Base-by-base conservation (phyloP, 2,329 filamentous ascomycete species). In the Diplodia mutila region DNA sequence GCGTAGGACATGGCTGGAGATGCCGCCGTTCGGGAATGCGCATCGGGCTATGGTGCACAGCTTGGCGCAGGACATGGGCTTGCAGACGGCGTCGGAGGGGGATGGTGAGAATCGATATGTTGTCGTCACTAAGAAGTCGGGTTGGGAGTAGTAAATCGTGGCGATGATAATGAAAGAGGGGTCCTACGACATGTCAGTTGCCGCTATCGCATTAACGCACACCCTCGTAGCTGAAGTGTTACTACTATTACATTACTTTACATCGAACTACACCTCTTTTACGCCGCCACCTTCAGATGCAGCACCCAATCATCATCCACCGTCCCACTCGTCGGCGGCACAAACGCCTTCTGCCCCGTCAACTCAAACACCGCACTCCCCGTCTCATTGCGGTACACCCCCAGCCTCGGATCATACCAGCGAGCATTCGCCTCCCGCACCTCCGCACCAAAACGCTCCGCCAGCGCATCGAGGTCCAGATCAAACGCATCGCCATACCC, bases 221-320 rank as follows among this genome's bases (percentile, higher is more conserved):
- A n/a, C n/a, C n/a, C n/a, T n/a, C n/a, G n/a, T n/a, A n/a, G n/a
- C n/a, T n/a, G n/a, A n/a, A n/a, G n/a, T n/a, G n/a, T n/a, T n/a
- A 34, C 32, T 14, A 34, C 11, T 34, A 34, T 34, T 34, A 34
- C 32, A 34, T 34, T 34, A 34, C 11, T 11, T 12, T 11, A 34
- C 9, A 9, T 34, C 9, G 9, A 11, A 34, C 9, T 11, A 32
- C 9, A 9, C 32, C 11, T 34, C 32, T 34, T 34, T 11, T 12
- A 34, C 32, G 32, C 32, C 32, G 32, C 32, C 9, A 34, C 32
- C 42, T 63, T 51, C 3, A 63, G 5, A 4, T 32, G 11, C 7
- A 65, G 14, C 2, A 54, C 32, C 61, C 61, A 65, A 12, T 65
- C 61, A 27, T 65, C 16, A 29, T 65, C 61, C 14, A 65, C 49